Evolutionary conservation across 2,329 filamentous ascomycete species (phyloP), one percentile per base, ranked within the genome.

Genomic region (Colletotrichum spinosum): DNA sequence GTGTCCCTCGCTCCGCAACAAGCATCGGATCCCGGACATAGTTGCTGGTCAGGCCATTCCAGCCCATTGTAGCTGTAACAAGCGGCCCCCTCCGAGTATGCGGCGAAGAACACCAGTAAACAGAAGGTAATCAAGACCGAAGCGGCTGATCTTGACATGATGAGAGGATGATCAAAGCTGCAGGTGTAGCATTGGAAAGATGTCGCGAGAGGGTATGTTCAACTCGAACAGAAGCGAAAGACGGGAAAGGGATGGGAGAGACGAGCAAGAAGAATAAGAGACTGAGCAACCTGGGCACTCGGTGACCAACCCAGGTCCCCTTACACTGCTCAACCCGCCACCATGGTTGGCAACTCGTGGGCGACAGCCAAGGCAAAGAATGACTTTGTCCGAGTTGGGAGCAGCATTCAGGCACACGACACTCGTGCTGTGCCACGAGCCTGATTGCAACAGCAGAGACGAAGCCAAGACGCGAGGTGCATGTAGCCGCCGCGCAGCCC

Each of bases 231-330:
- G 25, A 50, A 11, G 48, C 6, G 33, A 50, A 13, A 37, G 13
- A 50, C 17, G 33, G 48, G 48, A 50, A 13, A 34, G 33, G 33
- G 35, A 34, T 34, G 48, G 48, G 48, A 50, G 48, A 37, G 6
- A 50, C 48, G 48, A 15, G 48, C 48, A 50, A 50, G 48, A 50
- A 50, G 48, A 50, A 50, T 50, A 50, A n/a, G 48, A 50, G 25
- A 25, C 48, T 50, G 33, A 6, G 12, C 5, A n/a, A 50, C 33
- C 44, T 15, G 48, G 48, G 10, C 48, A 50, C 12, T 50, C 48
- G 48, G 33, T 15, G 48, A 9, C 25, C 48, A 50, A 35, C 17
- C 17, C 34, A 37, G 35, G 25, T 25, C 48, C 10, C 48, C 35
- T 25, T 25, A 1, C 25, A 34, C 12, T 15, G 13, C 33, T 50